Base-by-base conservation (phyloP, 1,284 basidiomycete species). In the Sanghuangporus baumii region DNA sequence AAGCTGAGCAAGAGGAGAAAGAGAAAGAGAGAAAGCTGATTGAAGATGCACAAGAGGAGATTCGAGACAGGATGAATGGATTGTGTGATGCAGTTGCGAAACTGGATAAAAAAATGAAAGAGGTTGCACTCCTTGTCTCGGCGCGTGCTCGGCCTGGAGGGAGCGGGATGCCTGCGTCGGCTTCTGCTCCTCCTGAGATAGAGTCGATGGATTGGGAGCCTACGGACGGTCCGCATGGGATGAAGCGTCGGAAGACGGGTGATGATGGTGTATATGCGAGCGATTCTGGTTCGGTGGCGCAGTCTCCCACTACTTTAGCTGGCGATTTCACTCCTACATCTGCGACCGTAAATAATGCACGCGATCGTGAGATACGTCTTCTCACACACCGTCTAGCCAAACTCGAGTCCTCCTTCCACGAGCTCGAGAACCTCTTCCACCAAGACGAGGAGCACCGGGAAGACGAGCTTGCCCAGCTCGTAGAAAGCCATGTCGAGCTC, bases 351-450 rank as follows among this genome's bases (percentile, higher is more conserved):
- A 14, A 9, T 12, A 54, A 26, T 48, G 9, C n/a, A 31, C 46
- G 55, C 26, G 26, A 31, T 31, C 26, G 26, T 56, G 61, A 38
- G 66, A 66, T 23, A 46, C 23, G 76, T 76, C 64, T 65, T 3
- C 67, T 85, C 12, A 70, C 67, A n/a, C 76, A 79, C 12, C 72
- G 72, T n/a, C 65, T 84, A 37, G 48, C 62, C 12, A 66, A 66
- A 1, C 69, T 86, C 9, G 77, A 80, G 20, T 69, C 66, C n/a
- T 72, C 71, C 1, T 66, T 81, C 23, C 34, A 63, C 11, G 73
- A 76, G 3, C 67, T 85, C 37, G 71, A 80, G 65, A 81, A 84
- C 65, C 75, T 79, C 58, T 66, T 82, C 47, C 66, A 66, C 2
- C 75, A 76, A 55, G 76, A 76, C 55, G 74, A 79, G 50, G 62